These are phyloP conservation scores for Ambrosiella cleistominuta DNA, from an alignment of 2,329 filamentous ascomycete species.

Conservation along the genomic window DNA sequence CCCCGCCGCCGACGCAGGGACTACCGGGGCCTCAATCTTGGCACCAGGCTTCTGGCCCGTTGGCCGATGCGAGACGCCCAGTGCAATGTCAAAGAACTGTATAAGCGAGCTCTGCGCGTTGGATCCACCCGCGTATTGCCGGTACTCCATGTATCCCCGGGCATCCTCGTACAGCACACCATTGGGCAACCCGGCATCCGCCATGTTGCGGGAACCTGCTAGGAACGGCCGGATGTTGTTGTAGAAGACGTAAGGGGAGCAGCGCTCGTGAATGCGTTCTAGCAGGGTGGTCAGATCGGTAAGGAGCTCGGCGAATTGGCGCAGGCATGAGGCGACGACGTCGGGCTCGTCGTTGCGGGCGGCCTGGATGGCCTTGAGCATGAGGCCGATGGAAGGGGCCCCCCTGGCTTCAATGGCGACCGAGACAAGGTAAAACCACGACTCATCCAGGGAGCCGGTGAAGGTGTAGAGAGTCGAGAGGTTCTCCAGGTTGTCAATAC, in stretches of 20 bases:
- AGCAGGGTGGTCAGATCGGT: conserved; percentile 69
- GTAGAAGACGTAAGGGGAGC: conserved; percentile 89
- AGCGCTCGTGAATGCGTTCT: conserved; percentile 84
- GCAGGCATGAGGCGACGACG: conserved; percentile 62
- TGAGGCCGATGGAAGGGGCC: conserved; percentile 69
- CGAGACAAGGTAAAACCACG: conserved; percentile 95
- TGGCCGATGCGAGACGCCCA: conserved; percentile 77
- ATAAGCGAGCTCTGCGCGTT: conserved; percentile 95
- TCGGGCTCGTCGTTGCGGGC: conserved; percentile 50
- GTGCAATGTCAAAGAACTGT: conserved; percentile 87
- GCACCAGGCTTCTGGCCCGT: conserved; percentile 44
- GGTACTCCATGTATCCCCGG: conserved; percentile 47
- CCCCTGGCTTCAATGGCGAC: conserved; percentile 90
- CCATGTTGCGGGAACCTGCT: conserved; percentile 95
- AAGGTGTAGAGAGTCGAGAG: conserved; percentile 77
- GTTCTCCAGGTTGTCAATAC: conserved; percentile 70
- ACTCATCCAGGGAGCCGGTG: conserved; percentile 87
- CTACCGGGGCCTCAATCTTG: conserved; percentile 17
- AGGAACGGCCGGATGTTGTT: conserved; percentile 90
- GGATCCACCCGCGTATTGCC: conserved; percentile 81
- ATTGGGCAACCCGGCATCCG: conserved; percentile 71
- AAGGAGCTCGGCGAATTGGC: conserved; percentile 66
- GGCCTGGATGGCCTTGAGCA: conserved; percentile 73
- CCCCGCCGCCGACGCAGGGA: conserved; percentile 35
- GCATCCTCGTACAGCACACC: conserved; percentile 81